phyloP scores from a whole-genome alignment of 75 land plant species.

The Sequoiadendron giganteum region DNA sequence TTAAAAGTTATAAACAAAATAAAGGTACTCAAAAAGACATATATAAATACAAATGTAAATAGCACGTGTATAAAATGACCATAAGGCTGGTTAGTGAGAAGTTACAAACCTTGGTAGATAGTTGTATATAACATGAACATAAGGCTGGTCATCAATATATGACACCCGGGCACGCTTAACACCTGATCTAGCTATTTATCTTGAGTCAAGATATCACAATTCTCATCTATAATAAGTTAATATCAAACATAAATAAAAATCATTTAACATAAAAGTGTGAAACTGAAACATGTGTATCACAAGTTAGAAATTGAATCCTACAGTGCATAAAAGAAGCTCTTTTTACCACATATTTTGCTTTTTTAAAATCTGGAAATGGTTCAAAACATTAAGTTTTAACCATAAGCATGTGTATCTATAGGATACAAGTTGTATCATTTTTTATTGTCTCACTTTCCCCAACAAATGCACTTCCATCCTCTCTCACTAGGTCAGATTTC shows the following conservation, averaged over 20 bases:
- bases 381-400: not conserved
- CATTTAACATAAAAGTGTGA: not conserved
- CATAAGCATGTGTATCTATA: not conserved
- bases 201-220: not conserved
- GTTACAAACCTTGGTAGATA: constrained; percentile 58
- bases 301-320: not conserved
- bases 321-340: not conserved
- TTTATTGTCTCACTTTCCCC: not conserved
- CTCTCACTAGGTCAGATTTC: not conserved
- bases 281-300: not conserved
- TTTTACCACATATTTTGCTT: not conserved
- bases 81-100: too few species aligned
- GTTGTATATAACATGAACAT: constrained; percentile 54
- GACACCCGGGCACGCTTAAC: constrained; percentile 40
- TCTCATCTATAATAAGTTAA: not conserved
- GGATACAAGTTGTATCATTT: not conserved
- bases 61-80: not conserved
- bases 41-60: not conserved
- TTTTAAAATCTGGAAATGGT: not conserved
- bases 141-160: constrained; percentile 51
- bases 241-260: not conserved
- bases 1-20: not conserved
- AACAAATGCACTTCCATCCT: not conserved
- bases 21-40: not conserved
- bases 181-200: constrained; percentile 12